Conservation (phyloP, 352 stramenopile species). For the Thalassiosira delicatula region DNA sequence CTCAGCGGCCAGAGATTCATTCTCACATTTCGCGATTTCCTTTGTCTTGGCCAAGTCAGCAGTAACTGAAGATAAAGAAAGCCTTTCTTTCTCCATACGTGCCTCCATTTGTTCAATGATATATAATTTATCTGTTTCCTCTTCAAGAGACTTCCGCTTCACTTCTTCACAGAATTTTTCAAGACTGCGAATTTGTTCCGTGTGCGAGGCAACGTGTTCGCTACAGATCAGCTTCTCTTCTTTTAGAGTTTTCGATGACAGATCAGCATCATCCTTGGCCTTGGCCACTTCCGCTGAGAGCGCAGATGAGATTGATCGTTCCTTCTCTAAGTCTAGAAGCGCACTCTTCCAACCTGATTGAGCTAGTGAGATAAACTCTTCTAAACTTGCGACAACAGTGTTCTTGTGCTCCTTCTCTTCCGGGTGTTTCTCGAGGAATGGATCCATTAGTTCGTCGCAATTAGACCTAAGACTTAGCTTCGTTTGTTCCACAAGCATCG, state of each 20-base stretch:
- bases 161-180: constrained; percentile 7
- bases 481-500: constrained; percentile 28
- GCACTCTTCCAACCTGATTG: not conserved
- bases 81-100: no score
- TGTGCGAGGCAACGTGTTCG: not conserved
- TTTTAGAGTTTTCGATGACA: constrained; percentile 21
- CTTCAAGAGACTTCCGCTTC: not conserved
- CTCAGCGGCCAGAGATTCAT: not conserved
- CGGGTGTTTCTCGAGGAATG: not conserved
- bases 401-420: not conserved
- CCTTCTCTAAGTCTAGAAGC: not conserved
- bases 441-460: not conserved
- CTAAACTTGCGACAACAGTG: not conserved
- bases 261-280: constrained; percentile 21
- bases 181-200: constrained; percentile 1
- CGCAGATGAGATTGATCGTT: not conserved
- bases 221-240: constrained; percentile 23
- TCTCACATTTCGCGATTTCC: constrained; percentile 8
- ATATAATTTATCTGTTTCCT: no score
- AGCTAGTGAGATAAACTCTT: not conserved
- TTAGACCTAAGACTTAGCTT: constrained; percentile 8
- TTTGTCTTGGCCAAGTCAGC: constrained; percentile 5
- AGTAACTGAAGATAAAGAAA: not conserved
- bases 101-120: no score
- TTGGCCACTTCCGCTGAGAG: not conserved